A percentile compares a stretch with the other conserved stretches of the same genome.
Evolutionary conservation across 2,329 filamentous ascomycete genomes (phyloP).

Genomic region (Penicillium rolfsii): DNA sequence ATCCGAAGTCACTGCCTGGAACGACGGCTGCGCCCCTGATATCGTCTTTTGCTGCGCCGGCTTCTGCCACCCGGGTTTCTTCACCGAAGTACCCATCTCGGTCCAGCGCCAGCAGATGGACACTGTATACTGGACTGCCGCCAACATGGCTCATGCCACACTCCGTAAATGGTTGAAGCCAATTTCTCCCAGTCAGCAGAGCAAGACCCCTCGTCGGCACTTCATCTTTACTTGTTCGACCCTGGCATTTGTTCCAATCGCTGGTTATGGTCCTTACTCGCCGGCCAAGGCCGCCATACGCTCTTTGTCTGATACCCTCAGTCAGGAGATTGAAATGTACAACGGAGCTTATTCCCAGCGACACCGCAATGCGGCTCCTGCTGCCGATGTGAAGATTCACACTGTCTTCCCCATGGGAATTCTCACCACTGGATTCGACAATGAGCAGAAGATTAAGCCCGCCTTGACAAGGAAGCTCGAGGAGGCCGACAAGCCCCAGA

Average conservation of each 20-base stretch:
- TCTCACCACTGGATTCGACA: conserved; percentile 70
- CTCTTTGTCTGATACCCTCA: conserved; percentile 78
- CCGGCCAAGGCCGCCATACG: conserved; percentile 85
- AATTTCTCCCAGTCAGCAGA: conserved; percentile 34
- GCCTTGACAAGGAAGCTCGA: conserved; percentile 78
- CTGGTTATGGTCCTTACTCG: conserved; percentile 82
- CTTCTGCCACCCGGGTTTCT: conserved; percentile 71
- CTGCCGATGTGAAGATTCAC: conserved; percentile 76
- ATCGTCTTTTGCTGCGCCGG: conserved; percentile 92
- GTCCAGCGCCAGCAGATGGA: conserved; percentile 81
- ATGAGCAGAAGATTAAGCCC: conserved; percentile 79
- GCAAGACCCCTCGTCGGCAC: conserved; percentile 60
- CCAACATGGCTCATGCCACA: conserved; percentile 82
- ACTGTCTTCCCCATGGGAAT: conserved; percentile 86
- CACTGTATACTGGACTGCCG: conserved; percentile 84
- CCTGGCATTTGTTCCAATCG: conserved; percentile 72
- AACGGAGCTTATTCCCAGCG: conserved; percentile 61
- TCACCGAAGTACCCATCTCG: conserved; percentile 71
- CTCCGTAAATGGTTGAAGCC: conserved; percentile 71
- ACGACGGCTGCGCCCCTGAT: conserved; percentile 72
- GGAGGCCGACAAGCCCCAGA: conserved; percentile 77
- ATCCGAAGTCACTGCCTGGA: conserved; percentile 75
- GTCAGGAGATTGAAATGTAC: conserved; percentile 84
- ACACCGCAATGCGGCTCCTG: conserved; percentile 44
- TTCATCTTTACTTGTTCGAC: conserved; percentile 85